Conservation (phyloP, 768 basidiomycete species). For the Mycena vulgaris region DNA sequence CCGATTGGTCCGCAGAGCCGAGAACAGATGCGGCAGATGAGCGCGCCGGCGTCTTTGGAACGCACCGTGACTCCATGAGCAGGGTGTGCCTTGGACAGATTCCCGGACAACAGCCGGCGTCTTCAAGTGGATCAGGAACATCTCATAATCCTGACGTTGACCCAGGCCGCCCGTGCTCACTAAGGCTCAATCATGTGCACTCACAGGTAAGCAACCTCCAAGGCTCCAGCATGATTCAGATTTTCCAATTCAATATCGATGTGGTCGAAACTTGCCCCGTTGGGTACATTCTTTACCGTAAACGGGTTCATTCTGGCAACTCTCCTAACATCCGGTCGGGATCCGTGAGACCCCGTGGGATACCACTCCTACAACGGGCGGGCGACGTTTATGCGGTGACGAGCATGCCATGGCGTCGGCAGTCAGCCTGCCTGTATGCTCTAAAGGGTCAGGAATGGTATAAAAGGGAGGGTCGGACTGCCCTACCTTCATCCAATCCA, state of each 20-base stretch:
- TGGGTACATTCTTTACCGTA: constrained; percentile 2
- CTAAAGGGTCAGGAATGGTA: constrained; percentile 5
- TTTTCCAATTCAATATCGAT: no score
- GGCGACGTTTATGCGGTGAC: not conserved
- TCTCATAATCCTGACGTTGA: no score
- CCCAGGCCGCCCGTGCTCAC: no score
- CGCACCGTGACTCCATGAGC: no score
- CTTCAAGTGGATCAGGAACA: no score
- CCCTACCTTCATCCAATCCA: not conserved
- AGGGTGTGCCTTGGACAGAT: no score
- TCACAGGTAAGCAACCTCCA: no score
- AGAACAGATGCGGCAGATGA: not conserved
- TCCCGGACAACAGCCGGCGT: no score
- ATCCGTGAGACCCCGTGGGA: constrained; percentile 22
- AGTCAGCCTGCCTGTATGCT: not conserved
- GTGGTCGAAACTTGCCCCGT: no score
- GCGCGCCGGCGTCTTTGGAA: no score
- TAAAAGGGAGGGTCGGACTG: constrained; percentile 9
- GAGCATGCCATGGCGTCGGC: not conserved
- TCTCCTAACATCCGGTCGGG: not conserved
- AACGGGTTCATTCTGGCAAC: constrained; percentile 1
- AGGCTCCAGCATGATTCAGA: no score
- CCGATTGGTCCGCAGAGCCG: not conserved
- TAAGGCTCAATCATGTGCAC: no score
- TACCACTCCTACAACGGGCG: not conserved